Conservation (phyloP, 495 filamentous ascomycete genomes). For the Tuber melanosporum region DNA sequence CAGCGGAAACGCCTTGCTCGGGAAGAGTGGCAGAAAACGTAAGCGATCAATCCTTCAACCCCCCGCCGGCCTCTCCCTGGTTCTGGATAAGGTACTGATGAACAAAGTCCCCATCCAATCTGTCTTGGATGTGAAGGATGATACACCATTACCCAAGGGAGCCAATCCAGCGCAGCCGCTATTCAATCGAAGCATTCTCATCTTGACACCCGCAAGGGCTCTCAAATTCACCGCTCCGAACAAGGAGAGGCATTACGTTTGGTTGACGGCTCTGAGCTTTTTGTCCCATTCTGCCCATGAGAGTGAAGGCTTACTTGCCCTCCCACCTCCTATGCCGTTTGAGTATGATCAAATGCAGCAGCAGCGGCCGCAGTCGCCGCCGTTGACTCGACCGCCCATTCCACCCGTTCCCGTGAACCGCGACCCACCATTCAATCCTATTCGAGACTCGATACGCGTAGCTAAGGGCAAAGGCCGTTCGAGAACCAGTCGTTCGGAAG, state of each 20-base stretch:
- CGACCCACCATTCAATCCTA: conserved; percentile 52
- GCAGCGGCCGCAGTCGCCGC: conserved; percentile 46
- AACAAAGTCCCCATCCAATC: conserved; percentile 82
- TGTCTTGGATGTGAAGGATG: conserved; percentile 91
- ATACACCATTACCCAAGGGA: conserved; percentile 77
- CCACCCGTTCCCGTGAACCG: conserved; percentile 34
- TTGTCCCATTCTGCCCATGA: conserved; percentile 75
- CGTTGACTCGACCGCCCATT: conserved; percentile 44
- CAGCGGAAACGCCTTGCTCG: conserved; percentile 76
- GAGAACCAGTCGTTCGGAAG: conserved; percentile 13
- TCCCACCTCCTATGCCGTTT: conserved; percentile 48
- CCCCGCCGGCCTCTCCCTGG: conserved; percentile 37
- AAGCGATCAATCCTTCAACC: conserved; percentile 49
- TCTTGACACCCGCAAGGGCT: conserved; percentile 85
- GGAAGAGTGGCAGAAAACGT: conserved; percentile 94
- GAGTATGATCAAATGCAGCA: conserved; percentile 41
- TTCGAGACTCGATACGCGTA: conserved; percentile 83
- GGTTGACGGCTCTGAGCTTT: conserved; percentile 91
- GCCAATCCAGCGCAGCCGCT: conserved; percentile 48
- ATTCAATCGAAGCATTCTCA: conserved; percentile 91
- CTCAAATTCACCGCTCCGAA: conserved; percentile 88
- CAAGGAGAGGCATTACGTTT: conserved; percentile 84
- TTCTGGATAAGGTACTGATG: conserved; percentile 42
- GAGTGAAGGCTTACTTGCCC: conserved; percentile 60
- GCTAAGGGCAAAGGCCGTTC: conserved; percentile 67